These are phyloP conservation scores for Pelargonium australe DNA, from an alignment of 441 rosid genomes.

Conservation along the genomic window DNA sequence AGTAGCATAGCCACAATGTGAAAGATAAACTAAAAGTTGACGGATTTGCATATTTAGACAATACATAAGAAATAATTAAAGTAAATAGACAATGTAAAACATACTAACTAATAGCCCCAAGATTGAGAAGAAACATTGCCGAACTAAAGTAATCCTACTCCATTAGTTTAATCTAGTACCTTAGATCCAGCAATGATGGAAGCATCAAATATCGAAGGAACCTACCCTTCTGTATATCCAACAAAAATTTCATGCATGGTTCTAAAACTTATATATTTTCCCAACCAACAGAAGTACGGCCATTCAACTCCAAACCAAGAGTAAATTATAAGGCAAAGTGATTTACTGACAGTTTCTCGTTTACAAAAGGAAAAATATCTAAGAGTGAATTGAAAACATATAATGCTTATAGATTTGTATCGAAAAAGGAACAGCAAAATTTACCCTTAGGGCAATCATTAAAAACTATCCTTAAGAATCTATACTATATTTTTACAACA, in stretches of 20 bases:
- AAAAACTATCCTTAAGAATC: neutral
- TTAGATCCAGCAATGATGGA: neutral
- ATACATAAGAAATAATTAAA: too few species aligned
- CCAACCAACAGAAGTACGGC: too few species aligned
- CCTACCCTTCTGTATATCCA: too few species aligned
- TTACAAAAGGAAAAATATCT: neutral
- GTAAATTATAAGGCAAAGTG: neutral
- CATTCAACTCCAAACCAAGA: too few species aligned
- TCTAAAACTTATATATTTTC: too few species aligned
- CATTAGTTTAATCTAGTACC: neutral
- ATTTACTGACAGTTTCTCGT: neutral
- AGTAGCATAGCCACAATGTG: neutral
- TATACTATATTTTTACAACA: neutral
- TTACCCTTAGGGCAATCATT: neutral
- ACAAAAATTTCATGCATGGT: neutral
- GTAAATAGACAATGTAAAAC: too few species aligned
- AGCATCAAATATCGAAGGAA: neutral
- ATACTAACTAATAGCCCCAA: too few species aligned
- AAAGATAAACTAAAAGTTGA: slow-evolving; percentile 1
- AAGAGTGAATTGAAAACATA: neutral
- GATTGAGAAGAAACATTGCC: too few species aligned
- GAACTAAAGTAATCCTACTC: too few species aligned
- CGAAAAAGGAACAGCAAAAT: neutral
- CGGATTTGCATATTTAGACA: neutral
- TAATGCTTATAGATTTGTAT: neutral